Base-by-base conservation (phyloP, 2,329 filamentous ascomycete species). In the Clonostachys sp. region DNA sequence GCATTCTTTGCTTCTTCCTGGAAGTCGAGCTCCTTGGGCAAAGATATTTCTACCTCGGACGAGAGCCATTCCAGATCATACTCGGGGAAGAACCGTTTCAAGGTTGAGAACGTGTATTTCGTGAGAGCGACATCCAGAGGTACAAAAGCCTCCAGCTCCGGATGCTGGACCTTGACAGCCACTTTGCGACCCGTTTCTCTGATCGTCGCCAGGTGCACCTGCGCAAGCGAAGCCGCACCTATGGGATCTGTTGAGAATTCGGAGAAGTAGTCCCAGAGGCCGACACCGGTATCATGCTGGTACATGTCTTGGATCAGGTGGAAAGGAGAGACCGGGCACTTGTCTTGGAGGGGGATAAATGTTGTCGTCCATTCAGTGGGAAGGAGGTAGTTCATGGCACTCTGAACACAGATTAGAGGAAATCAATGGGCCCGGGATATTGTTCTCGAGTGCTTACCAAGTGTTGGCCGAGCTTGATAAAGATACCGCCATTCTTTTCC, bases 31-130 rank as follows among this genome's bases (percentile, higher is more conserved):
- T 99, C 94, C 62, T 92, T 85, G 0, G 94, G 94, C 7, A 99
- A 71, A 4, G 91, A 96, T 17, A 83, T 70, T 50, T 96, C 89
- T 87, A 99, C 95, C 67, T 99, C 94, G 8, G 85, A 83, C 1
- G 90, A 91, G 10, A 99, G 74, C 94, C 94, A 99, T 61, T 95
- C 91, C 30, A 99, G 77, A 64, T 99, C 94, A 65, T 99, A 99
- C 57, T 97, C 91, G 3, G 95, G 95, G 61, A 99, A 99, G 74
- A 92, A 96, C 49, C 81, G 80, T 67, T 95, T 96, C 50, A 99
- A 72, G 0, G 86, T 94, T 12, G 85, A 83, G 66, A 99, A 99
- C 0, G 91, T 95, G 59, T 94, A 95, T 36, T 81, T 75, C 6
- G 94, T 99, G 51, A 99, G 74, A 3, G 85, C 83, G 54, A 97